A percentile compares a stretch with the other conserved stretches of the same genome.
Evolutionary conservation across 2,329 filamentous ascomycete species (phyloP).

Genomic region (Hirsutella minnesotensis): DNA sequence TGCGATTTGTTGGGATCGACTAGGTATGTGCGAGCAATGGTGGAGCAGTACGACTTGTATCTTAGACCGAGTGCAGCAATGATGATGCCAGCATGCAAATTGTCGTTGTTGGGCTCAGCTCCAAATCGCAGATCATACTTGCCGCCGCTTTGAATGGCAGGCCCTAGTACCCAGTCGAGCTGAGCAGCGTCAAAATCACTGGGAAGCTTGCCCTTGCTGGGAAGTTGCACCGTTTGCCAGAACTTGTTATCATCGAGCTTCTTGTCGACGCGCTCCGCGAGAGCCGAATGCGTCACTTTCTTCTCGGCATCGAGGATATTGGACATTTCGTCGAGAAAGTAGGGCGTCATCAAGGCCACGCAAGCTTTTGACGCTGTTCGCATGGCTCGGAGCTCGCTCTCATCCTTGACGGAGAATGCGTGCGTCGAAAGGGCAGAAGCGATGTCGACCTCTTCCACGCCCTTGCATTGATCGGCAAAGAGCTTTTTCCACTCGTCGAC

Average conservation of each 20-base stretch:
- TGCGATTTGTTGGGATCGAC: constrained; percentile 96
- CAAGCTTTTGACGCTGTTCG: constrained; percentile 89
- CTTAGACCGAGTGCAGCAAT: constrained; percentile 83
- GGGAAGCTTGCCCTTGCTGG: constrained; percentile 64
- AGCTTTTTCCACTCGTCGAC: constrained; percentile 91
- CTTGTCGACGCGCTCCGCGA: constrained; percentile 77
- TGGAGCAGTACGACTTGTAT: constrained; percentile 91
- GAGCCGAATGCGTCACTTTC: constrained; percentile 80
- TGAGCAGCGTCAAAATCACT: constrained; percentile 77
- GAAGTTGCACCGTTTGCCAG: constrained; percentile 68
- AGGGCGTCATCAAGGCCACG: constrained; percentile 87
- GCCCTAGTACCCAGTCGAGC: constrained; percentile 88
- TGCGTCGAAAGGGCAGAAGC: constrained; percentile 67
- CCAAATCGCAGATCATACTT: constrained; percentile 84
- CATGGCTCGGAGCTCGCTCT: constrained; percentile 86
- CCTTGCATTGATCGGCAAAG: constrained; percentile 67
- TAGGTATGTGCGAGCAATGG: constrained; percentile 86
- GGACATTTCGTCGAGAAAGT: constrained; percentile 98
- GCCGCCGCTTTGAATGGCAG: constrained; percentile 87
- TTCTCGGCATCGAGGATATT: constrained; percentile 91
- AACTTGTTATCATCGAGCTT: constrained; percentile 93
- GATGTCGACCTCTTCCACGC: constrained; percentile 81
- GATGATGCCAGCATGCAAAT: constrained; percentile 84
- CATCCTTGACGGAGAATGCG: constrained; percentile 87
- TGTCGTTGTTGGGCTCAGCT: constrained; percentile 66